Percentiles rank a stretch among this genome's conserved stretches.
Conservation (phyloP, 805 yeast species). For the Metschnikowia cubensis region DNA sequence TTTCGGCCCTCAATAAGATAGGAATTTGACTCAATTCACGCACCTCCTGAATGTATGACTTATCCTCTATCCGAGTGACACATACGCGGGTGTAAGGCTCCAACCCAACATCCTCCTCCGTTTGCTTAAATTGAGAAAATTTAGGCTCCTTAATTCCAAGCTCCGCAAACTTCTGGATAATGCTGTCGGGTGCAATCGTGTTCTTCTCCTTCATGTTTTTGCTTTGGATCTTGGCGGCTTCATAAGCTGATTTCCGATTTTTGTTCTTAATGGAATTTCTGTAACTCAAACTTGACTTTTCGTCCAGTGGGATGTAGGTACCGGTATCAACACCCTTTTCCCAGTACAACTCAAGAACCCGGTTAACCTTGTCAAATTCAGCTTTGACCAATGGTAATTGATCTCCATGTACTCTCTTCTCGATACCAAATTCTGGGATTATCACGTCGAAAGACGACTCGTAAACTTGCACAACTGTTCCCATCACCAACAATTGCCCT, state of each 20-base stretch:
- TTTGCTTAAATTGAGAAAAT: slow-evolving; percentile 18
- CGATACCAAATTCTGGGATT: slow-evolving; percentile 90
- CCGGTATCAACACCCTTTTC: slow-evolving; percentile 90
- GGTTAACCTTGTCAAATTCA: slow-evolving; percentile 70
- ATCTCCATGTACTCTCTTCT: slow-evolving; percentile 95
- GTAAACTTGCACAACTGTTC: slow-evolving; percentile 85
- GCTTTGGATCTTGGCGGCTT: slow-evolving; percentile 62
- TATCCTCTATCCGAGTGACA: slow-evolving; percentile 58
- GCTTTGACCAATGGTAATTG: slow-evolving; percentile 91
- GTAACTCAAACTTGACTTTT: slow-evolving; percentile 70
- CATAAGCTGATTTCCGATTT: slow-evolving; percentile 64
- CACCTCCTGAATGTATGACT: slow-evolving; percentile 70
- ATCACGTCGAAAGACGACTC: slow-evolving; percentile 94
- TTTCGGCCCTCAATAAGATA: slow-evolving; percentile 80
- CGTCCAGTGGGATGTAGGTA: slow-evolving; percentile 87
- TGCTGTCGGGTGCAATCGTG: slow-evolving; percentile 34
- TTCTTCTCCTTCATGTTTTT: slow-evolving; percentile 29
- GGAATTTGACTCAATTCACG: slow-evolving; percentile 77
- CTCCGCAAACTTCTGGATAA: slow-evolving; percentile 45
- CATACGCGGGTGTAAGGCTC: slow-evolving; percentile 57
- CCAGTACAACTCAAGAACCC: slow-evolving; percentile 83
- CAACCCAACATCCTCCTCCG: slow-evolving; percentile 29
- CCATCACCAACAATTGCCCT: slow-evolving; percentile 81
- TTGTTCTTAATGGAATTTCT: slow-evolving; percentile 75
- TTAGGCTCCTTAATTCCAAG: slow-evolving; percentile 51